Base-by-base conservation (phyloP, 768 basidiomycete species). In the Psilocybe cyanescens region DNA sequence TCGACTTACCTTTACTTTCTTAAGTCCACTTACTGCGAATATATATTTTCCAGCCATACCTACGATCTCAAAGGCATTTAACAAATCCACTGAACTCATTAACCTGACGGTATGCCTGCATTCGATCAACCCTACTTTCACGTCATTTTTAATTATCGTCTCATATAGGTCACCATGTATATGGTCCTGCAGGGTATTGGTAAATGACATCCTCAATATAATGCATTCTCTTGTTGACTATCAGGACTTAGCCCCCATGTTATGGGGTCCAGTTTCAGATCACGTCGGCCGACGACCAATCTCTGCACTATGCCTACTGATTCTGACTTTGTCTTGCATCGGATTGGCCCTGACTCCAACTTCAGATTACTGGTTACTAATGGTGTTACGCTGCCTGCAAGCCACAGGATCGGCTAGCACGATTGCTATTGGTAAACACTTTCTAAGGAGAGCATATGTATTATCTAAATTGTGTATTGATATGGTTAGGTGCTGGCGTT, bases 21-120 rank as follows among this genome's bases (percentile, higher is more conserved):
- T 6, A 30, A 89, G 88, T 67, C 89, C 90, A 0, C 75, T 92
- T 9, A 90, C 91, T 1, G 81, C 90, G 3, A 92, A 87, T 59
- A 89, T 93, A 59, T 94, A 92, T 70, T 85, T 92, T 52, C 91
- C 92, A 4, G 90, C 87, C 11, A 88, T 95, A 39, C 93, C 92
- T 0, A 79, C 83, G 0, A 74, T 94, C 24, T 79, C 87, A 0
- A 63, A 61, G 17, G 88, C 76, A 3, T 92, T 95, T 68, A 70
- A 87, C 66, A 84, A 86, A 58, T 84, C 87, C 0, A 81, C 80
- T 8, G 89, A 92, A 66, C 77, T 87, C 8, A 92, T 94, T 44
- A 94, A 93, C 70, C 70, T 95, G 47, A 91, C 92, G 8, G 88
- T 94, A 57, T 19, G 7, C 14, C 9, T 37, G 19, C 8, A 47